phyloP scores from a whole-genome alignment of 169 alveolate species.

The Plasmodium inui region DNA sequence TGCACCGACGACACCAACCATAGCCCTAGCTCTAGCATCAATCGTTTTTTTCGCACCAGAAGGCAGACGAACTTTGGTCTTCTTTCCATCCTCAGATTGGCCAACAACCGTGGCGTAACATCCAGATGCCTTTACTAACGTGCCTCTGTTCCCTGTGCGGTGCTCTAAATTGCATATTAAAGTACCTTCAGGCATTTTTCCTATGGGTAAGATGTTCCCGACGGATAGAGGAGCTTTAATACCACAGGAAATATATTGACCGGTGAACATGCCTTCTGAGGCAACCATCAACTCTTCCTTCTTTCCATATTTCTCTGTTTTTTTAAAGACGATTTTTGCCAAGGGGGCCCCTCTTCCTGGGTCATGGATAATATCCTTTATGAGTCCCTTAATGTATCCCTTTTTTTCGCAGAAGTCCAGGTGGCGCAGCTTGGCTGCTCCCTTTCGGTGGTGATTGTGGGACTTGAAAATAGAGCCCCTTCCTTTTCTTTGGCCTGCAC shows the following conservation, averaged over 20 bases:
- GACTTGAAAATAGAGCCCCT: slow-evolving; percentile 96
- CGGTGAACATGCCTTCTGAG: slow-evolving; percentile 98
- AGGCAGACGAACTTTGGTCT: slow-evolving; percentile 98
- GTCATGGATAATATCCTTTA: slow-evolving; percentile 97
- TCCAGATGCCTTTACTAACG: slow-evolving; percentile 98
- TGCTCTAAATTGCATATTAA: slow-evolving; percentile 97
- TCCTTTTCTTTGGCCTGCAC: slow-evolving; percentile 97
- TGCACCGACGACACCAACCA: slow-evolving; percentile 99
- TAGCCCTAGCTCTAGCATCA: slow-evolving; percentile 94
- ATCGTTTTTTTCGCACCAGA: slow-evolving; percentile 98
- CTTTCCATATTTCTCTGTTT: slow-evolving; percentile 96
- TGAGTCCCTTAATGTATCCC: slow-evolving; percentile 97
- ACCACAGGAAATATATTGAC: slow-evolving; percentile 99
- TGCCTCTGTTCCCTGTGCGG: slow-evolving; percentile 98
- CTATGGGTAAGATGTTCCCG: slow-evolving; percentile 98
- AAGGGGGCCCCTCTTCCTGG: slow-evolving; percentile 99
- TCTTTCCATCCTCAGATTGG: slow-evolving; percentile 97
- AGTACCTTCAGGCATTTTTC: slow-evolving; percentile 99
- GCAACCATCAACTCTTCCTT: slow-evolving; percentile 97
- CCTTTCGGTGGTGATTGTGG: slow-evolving; percentile 94
- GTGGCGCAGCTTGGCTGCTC: slow-evolving; percentile 96
- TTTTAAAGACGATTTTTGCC: slow-evolving; percentile 96
- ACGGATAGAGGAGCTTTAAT: slow-evolving; percentile 95
- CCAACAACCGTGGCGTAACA: slow-evolving; percentile 96
- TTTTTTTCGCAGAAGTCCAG: slow-evolving; percentile 95